These are phyloP conservation scores for Blastobotrys capitulatus DNA, from an alignment of 1,139 yeast species.

Conservation along the genomic window DNA sequence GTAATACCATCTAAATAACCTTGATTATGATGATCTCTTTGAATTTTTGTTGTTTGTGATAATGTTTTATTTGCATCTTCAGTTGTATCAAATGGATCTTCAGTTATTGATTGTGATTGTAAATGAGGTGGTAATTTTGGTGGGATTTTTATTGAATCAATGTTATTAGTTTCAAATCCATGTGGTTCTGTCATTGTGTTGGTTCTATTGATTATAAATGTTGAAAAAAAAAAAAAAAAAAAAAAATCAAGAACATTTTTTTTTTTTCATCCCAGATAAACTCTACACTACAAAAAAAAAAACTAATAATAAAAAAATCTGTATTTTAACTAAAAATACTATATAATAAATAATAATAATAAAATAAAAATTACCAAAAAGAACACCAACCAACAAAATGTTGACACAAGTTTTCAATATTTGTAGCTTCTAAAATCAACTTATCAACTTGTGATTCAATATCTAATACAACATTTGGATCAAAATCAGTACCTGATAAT, in stretches of 20 bases:
- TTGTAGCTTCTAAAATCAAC: constrained; percentile 92
- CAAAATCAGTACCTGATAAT: constrained; percentile 89
- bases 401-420: constrained; percentile 92
- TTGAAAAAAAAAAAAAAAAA: too few species aligned
- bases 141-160: constrained; percentile 6
- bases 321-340: too few species aligned
- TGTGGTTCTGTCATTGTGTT: constrained; percentile 20
- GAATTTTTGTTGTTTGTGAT: constrained; percentile 27
- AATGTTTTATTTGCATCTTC: background rate
- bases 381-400: constrained; percentile 99
- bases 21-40: constrained; percentile 67
- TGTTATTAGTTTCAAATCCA: constrained; percentile 29
- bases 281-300: too few species aligned
- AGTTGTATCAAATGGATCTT: constrained; percentile 1
- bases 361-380: constrained; percentile 60
- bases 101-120: background rate
- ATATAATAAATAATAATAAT: background rate
- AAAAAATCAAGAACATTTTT: too few species aligned
- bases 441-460: constrained; percentile 91
- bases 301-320: too few species aligned
- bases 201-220: too few species aligned
- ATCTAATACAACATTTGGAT: constrained; percentile 60
- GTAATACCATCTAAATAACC: constrained; percentile 84
- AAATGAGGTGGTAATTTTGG: background rate
- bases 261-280: too few species aligned